A percentile compares a stretch with the other conserved stretches of the same genome.
phyloP scores from a whole-genome alignment of 495 filamentous ascomycete genomes.

The Tuber indicum region DNA sequence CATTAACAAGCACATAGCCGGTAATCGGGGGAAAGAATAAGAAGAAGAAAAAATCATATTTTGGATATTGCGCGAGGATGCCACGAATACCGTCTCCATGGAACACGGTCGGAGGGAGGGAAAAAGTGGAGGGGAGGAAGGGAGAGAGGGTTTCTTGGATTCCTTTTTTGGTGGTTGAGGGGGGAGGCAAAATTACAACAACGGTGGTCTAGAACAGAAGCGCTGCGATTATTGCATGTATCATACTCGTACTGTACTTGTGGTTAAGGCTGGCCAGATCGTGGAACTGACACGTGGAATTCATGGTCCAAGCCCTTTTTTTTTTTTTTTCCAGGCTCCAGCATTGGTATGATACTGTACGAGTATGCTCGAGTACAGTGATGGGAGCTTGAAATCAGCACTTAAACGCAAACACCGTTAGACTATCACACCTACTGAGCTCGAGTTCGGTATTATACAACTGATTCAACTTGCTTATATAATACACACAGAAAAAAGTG shows the following conservation, averaged over 20 bases:
- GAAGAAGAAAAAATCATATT: neutral
- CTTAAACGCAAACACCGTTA: neutral
- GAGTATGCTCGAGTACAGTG: too few relatives aligned
- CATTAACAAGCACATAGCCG: neutral
- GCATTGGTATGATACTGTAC: neutral
- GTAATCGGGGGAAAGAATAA: neutral
- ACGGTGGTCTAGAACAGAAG: neutral
- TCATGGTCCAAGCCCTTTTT: neutral
- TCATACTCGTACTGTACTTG: neutral
- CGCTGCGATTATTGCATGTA: neutral
- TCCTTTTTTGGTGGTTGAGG: neutral
- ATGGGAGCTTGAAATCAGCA: neutral
- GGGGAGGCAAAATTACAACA: neutral
- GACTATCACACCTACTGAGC: too few relatives aligned
- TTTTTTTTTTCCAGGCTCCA: neutral
- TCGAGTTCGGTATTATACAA: too few relatives aligned
- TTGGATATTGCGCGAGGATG: neutral
- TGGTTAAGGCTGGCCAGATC: neutral
- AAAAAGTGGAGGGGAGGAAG: neutral
- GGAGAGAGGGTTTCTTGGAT: neutral
- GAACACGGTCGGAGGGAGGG: neutral
- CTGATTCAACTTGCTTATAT: neutral
- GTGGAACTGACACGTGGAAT: neutral
- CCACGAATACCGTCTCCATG: neutral
- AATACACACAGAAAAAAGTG: neutral